Evolutionary conservation across 768 basidiomycete genomes (phyloP).

Genomic region (Pleurotus sapidus): DNA sequence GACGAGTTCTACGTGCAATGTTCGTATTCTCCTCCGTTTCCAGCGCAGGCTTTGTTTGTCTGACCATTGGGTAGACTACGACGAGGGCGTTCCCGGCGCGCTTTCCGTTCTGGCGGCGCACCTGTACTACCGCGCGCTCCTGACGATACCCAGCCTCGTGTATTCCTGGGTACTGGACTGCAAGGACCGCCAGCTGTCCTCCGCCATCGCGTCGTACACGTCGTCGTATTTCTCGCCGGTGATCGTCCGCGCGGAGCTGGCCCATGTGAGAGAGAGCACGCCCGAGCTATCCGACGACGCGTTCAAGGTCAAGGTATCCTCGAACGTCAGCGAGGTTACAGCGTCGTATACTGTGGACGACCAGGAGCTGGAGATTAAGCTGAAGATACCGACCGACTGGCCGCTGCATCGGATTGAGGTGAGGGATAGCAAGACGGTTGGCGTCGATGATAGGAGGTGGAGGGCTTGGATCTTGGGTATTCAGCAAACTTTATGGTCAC

Average conservation of each 20-base stretch:
- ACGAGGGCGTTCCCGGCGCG: slow-evolving; percentile 47
- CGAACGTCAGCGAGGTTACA: slow-evolving; percentile 74
- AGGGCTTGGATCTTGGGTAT: slow-evolving; percentile 91
- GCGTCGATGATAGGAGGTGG: slow-evolving; percentile 89
- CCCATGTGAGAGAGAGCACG: slow-evolving; percentile 55
- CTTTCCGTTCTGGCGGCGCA: slow-evolving; percentile 77
- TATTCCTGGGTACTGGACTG: slow-evolving; percentile 83
- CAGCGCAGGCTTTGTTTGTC: background rate
- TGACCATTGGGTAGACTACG: slow-evolving; percentile 47
- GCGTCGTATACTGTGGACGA: slow-evolving; percentile 90
- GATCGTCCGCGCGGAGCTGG: slow-evolving; percentile 81
- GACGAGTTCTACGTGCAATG: slow-evolving; percentile 80
- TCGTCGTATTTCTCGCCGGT: slow-evolving; percentile 85
- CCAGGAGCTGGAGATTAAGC: slow-evolving; percentile 83
- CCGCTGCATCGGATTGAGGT: slow-evolving; percentile 87
- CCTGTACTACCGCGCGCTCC: slow-evolving; percentile 83
- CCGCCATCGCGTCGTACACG: slow-evolving; percentile 74
- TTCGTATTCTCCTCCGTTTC: too few relatives aligned
- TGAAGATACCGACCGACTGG: slow-evolving; percentile 88
- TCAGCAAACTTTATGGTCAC: slow-evolving; percentile 85
- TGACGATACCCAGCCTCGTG: slow-evolving; percentile 81
- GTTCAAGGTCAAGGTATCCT: slow-evolving; percentile 74
- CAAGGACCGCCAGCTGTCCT: slow-evolving; percentile 86
- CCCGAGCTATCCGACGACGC: slow-evolving; percentile 73
- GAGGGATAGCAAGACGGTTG: slow-evolving; percentile 79